Evolutionary conservation across 352 stramenopile species (phyloP), one percentile per base, ranked within the genome.

Genomic region (Pythium periplocum): DNA sequence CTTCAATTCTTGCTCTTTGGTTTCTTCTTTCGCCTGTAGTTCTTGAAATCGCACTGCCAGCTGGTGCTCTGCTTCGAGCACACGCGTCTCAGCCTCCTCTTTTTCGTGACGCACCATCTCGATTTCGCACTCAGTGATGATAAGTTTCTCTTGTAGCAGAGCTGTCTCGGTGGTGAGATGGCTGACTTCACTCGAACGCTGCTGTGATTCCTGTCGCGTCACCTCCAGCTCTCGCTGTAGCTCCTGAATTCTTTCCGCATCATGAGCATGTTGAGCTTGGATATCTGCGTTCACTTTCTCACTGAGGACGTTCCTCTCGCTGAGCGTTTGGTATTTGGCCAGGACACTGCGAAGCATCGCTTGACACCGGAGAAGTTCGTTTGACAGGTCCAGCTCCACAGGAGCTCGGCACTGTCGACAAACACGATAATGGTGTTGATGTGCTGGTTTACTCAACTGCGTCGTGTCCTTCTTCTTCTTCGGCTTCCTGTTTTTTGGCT

Each of bases 381-480:
- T 52, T 2, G 63, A 60, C 4, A 78, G 50, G 3, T 73, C 60
- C 1, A 78, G 41, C 31, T 78, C 69, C 0, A 61, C 41, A 0
- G 66, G 17, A 2, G 48, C 45, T 17, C 69, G 71, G 39, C 69
- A 82, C 44, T 68, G 47, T 2, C 66, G 66, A 11, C 67, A 75
- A 9, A 75, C 55, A n/a, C 59, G 62, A 32, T 59, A 52, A 36
- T 51, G 59, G 26, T 2, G 35, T 31, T 64, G 53, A 53, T 44
- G 2, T 44, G 26, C 0, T 31, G 5, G 7, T 7, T 26, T 26
- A 26, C 17, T 26, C 17, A 26, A 26, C 17, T 26, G 17, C 17
- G 17, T 26, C 17, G 17, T 26, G 17, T 26, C 17, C 17, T 26
- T 26, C 17, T 26, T 26, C 17, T 26, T 26, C 17, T 26, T 26